phyloP scores from a whole-genome alignment of 345 rosid genomes.

The Rhizophora apiculata region DNA sequence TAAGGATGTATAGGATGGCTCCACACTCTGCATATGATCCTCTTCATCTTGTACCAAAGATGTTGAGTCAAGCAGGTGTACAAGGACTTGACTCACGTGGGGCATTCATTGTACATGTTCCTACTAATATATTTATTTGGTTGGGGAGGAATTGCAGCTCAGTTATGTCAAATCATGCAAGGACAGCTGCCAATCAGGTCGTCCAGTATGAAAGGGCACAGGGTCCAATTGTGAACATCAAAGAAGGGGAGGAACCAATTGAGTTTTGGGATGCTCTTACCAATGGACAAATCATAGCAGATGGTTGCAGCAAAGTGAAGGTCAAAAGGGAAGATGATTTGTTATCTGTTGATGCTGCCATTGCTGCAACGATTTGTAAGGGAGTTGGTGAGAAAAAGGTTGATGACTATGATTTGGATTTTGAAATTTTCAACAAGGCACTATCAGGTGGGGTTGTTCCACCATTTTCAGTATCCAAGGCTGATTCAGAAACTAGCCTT shows the following conservation, averaged over 20 bases:
- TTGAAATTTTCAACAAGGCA: slow-evolving; percentile 59
- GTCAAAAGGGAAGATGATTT: slow-evolving; percentile 23
- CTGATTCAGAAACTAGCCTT: slow-evolving; percentile 56
- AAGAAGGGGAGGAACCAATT: slow-evolving; percentile 56
- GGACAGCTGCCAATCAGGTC: slow-evolving; percentile 63
- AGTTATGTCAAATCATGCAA: slow-evolving; percentile 49
- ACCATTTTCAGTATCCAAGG: slow-evolving; percentile 41
- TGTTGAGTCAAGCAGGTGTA: slow-evolving; percentile 41
- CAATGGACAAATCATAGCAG: slow-evolving; percentile 27
- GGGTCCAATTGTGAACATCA: slow-evolving; percentile 43
- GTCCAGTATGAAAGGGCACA: slow-evolving; percentile 54
- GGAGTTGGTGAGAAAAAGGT: slow-evolving; percentile 39
- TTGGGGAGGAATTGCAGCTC: slow-evolving; percentile 44
- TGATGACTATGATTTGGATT: slow-evolving; percentile 57
- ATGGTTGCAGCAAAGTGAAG: slow-evolving; percentile 25
- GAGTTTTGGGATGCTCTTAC: slow-evolving; percentile 66
- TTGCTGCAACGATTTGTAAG: slow-evolving; percentile 7
- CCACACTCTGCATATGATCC: slow-evolving; percentile 76
- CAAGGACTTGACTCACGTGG: slow-evolving; percentile 65
- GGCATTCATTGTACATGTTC: slow-evolving; percentile 57
- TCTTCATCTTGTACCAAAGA: slow-evolving; percentile 70
- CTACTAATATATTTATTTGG: slow-evolving; percentile 60
- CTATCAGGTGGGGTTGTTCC: slow-evolving; percentile 69
- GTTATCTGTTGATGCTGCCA: slow-evolving; percentile 15
- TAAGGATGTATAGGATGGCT: slow-evolving; percentile 64